These are phyloP conservation scores for Starmerella floris DNA, from an alignment of 805 yeast genomes.

Conservation along the genomic window DNA sequence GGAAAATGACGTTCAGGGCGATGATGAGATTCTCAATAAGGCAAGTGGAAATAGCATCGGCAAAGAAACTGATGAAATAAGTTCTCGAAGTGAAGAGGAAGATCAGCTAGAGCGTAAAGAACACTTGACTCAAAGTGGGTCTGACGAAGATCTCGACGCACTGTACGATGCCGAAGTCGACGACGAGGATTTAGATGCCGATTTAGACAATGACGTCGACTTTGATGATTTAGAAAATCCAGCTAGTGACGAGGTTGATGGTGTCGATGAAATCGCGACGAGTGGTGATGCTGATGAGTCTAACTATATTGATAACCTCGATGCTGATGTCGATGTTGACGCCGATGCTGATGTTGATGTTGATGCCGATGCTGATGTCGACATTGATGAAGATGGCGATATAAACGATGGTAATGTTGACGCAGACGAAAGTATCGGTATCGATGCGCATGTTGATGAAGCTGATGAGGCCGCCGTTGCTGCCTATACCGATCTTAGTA, in stretches of 20 bases:
- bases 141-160: not conserved
- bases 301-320: not conserved
- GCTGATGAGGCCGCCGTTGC: not conserved
- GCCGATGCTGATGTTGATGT: not conserved
- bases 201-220: constrained; percentile 1
- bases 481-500: no score
- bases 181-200: constrained; percentile 8
- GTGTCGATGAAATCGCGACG: constrained; percentile 2
- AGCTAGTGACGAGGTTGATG: not conserved
- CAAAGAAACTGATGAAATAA: no score
- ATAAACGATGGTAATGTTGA: constrained; percentile 1
- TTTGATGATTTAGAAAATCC: not conserved
- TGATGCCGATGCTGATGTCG: not conserved
- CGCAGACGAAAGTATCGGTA: not conserved
- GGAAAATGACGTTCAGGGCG: no score
- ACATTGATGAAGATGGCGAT: constrained; percentile 5
- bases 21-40: no score
- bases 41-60: no score
- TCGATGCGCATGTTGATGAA: not conserved
- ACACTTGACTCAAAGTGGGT: not conserved
- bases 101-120: constrained; percentile 9
- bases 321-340: not conserved
- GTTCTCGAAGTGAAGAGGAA: not conserved
- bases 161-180: not conserved
- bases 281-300: not conserved